Evolutionary conservation across 2,329 filamentous ascomycete species (phyloP).

Genomic region (Exophiala phaeomuriformis): DNA sequence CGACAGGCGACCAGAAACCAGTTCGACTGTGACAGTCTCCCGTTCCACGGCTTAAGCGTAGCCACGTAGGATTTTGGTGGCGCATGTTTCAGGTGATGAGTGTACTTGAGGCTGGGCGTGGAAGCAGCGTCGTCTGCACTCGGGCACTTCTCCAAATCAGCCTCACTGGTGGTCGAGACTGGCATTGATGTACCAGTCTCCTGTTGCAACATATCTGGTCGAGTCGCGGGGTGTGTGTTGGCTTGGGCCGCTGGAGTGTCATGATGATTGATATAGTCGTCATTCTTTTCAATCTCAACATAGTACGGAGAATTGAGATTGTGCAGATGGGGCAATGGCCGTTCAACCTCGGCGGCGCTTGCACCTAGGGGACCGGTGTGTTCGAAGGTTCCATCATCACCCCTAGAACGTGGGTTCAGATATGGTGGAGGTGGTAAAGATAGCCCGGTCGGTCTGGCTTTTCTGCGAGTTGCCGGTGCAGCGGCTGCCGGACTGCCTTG

Average conservation of each 20-base stretch:
- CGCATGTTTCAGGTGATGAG: conserved; percentile 57
- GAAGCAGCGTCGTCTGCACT: neutral
- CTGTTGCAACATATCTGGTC: neutral
- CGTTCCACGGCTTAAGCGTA: conserved; percentile 69
- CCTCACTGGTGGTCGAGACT: neutral
- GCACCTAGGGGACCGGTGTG: neutral
- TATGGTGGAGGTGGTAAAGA: conserved; percentile 10
- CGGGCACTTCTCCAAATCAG: conserved; percentile 4
- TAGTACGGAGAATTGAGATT: conserved; percentile 36
- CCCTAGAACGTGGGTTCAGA: neutral
- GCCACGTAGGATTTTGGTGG: conserved; percentile 65
- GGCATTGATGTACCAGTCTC: neutral
- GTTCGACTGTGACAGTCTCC: conserved; percentile 66
- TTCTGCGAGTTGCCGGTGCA: conserved; percentile 6
- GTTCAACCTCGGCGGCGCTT: neutral
- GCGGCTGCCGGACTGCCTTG: neutral
- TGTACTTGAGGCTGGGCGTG: conserved; percentile 48
- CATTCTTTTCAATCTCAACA: conserved; percentile 24
- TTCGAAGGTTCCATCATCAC: conserved; percentile 2
- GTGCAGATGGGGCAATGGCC: conserved; percentile 27
- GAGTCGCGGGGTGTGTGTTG: neutral
- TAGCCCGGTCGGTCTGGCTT: conserved; percentile 16
- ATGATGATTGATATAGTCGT: conserved; percentile 28
- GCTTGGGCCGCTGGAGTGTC: neutral
- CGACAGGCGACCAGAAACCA: conserved; percentile 72